Percentiles rank a stretch among this genome's conserved stretches.
Evolutionary conservation across 2,329 filamentous ascomycete species (phyloP).

Genomic region (Colletotrichum lindemuthianum): DNA sequence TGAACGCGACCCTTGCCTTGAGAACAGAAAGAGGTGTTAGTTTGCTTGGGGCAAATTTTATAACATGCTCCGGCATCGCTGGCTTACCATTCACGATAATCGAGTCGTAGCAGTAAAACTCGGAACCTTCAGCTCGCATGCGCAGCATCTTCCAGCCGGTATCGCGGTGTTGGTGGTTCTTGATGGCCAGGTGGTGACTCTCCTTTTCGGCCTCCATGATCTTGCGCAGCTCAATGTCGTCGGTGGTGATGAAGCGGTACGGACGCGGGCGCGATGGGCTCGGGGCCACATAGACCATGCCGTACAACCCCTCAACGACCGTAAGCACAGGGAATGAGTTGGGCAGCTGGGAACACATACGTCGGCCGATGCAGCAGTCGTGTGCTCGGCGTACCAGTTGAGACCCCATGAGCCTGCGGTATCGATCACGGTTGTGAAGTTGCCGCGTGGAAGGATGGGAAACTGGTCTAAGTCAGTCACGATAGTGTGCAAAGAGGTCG

Average conservation of each 20-base stretch:
- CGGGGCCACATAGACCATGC: conserved; percentile 29
- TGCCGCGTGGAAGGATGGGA: conserved; percentile 25
- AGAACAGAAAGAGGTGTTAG: neutral
- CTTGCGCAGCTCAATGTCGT: conserved; percentile 12
- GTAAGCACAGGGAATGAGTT: neutral
- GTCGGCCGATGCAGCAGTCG: conserved; percentile 24
- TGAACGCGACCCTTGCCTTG: conserved; percentile 40
- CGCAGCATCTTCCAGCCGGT: conserved; percentile 33
- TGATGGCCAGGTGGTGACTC: conserved; percentile 24
- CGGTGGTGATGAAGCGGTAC: conserved; percentile 20
- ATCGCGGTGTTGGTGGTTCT: conserved; percentile 31
- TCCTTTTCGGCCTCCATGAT: conserved; percentile 30
- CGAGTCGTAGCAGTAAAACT: conserved; percentile 39
- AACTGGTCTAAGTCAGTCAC: conserved; percentile 1
- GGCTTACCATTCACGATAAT: conserved; percentile 39
- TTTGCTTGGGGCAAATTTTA: no score
- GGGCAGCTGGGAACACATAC: neutral
- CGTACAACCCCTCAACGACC: conserved; percentile 19
- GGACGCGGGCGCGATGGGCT: conserved; percentile 23
- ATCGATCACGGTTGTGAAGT: conserved; percentile 26
- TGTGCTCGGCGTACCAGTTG: conserved; percentile 31
- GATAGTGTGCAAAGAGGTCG: neutral
- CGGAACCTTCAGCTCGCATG: conserved; percentile 28
- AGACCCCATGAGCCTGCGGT: conserved; percentile 22
- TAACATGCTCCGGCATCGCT: neutral